Evolutionary conservation across 2,329 filamentous ascomycete genomes (phyloP).

Genomic region (Curvularia verruculosa): DNA sequence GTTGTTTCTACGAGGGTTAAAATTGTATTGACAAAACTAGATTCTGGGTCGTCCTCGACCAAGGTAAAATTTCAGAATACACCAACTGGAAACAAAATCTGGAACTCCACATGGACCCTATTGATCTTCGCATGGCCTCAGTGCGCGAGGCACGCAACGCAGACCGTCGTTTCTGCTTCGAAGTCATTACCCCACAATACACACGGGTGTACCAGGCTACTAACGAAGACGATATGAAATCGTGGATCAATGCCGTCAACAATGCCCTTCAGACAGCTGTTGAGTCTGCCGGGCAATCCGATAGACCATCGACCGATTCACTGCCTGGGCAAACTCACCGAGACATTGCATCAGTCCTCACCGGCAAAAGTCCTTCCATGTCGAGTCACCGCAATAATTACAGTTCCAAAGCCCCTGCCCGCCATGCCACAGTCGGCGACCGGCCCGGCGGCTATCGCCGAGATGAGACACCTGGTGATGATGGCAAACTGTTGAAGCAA

Average conservation of each 20-base stretch:
- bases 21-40: slow-evolving; percentile 56
- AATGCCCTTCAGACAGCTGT: slow-evolving; percentile 96
- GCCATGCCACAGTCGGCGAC: slow-evolving; percentile 90
- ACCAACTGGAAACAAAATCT: slow-evolving; percentile 99
- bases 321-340: slow-evolving; percentile 67
- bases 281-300: slow-evolving; percentile 70
- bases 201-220: slow-evolving; percentile 97
- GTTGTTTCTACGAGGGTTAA: not conserved
- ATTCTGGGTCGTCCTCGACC: slow-evolving; percentile 98
- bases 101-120: slow-evolving; percentile 96
- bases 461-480: slow-evolving; percentile 78
- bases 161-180: slow-evolving; percentile 95
- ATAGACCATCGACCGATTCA: slow-evolving; percentile 58
- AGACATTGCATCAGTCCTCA: slow-evolving; percentile 91
- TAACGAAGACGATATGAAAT: slow-evolving; percentile 96
- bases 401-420: slow-evolving; percentile 67
- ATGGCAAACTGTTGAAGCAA: slow-evolving; percentile 82
- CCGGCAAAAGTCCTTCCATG: slow-evolving; percentile 84
- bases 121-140: slow-evolving; percentile 94
- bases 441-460: slow-evolving; percentile 72
- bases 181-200: slow-evolving; percentile 95
- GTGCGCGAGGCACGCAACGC: slow-evolving; percentile 94
- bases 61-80: slow-evolving; percentile 95
- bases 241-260: slow-evolving; percentile 95
- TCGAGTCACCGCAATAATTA: slow-evolving; percentile 61